Conservation (phyloP, 495 filamentous ascomycete species). For the Pyronema domesticum region DNA sequence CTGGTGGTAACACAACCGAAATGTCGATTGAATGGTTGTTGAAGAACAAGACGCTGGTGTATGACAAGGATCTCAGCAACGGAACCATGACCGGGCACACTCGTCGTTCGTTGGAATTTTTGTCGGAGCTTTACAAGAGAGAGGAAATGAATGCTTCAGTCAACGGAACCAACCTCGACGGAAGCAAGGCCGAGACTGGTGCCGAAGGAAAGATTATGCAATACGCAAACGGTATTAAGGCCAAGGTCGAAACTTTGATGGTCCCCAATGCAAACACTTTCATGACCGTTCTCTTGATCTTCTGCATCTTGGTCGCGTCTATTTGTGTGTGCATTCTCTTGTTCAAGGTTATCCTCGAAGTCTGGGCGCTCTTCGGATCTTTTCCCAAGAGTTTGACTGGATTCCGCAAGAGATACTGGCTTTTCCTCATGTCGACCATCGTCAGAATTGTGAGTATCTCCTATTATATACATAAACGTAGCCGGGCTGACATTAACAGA, state of each 20-base stretch:
- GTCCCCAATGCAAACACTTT: slow-evolving; percentile 85
- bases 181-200: neutral
- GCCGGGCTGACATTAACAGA: slow-evolving; percentile 27
- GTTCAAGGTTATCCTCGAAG: slow-evolving; percentile 79
- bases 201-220: slow-evolving; percentile 28
- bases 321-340: slow-evolving; percentile 77
- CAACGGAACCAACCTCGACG: neutral
- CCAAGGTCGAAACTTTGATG: slow-evolving; percentile 54
- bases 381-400: slow-evolving; percentile 65
- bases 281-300: slow-evolving; percentile 84
- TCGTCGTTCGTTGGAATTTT: slow-evolving; percentile 9
- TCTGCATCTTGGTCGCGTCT: slow-evolving; percentile 67
- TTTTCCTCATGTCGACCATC: slow-evolving; percentile 68
- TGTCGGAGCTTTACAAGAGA: neutral
- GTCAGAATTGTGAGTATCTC: slow-evolving; percentile 44
- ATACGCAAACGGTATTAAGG: slow-evolving; percentile 50
- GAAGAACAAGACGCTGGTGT: slow-evolving; percentile 50
- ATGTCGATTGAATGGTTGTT: slow-evolving; percentile 58
- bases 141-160: neutral
- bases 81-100: slow-evolving; percentile 8
- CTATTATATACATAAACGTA: too few relatives aligned
- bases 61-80: slow-evolving; percentile 30
- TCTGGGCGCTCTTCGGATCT: slow-evolving; percentile 74
- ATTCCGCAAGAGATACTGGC: slow-evolving; percentile 95
- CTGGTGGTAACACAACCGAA: slow-evolving; percentile 71